These are phyloP conservation scores for Naematelia aurantialba DNA, from an alignment of 768 basidiomycete genomes.

Conservation along the genomic window DNA sequence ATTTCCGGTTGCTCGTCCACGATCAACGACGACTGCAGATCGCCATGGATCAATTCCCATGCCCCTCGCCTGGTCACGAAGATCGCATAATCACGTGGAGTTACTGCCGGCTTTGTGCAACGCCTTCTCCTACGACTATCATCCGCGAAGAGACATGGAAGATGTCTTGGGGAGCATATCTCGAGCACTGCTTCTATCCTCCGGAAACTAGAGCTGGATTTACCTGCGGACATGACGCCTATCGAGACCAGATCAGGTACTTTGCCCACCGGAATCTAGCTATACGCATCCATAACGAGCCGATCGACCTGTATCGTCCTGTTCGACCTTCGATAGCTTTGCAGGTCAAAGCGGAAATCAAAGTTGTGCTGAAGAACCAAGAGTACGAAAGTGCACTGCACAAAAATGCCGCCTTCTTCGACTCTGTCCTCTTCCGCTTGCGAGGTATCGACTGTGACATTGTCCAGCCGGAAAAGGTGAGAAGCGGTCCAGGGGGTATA, in stretches of 20 bases:
- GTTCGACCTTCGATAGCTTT: slow-evolving; percentile 84
- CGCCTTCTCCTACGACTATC: slow-evolving; percentile 79
- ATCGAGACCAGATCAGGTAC: slow-evolving; percentile 85
- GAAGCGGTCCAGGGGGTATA: slow-evolving; percentile 1
- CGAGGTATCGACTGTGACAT: slow-evolving; percentile 45
- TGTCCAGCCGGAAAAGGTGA: slow-evolving; percentile 44
- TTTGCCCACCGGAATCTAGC: slow-evolving; percentile 63
- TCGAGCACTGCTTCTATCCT: slow-evolving; percentile 93
- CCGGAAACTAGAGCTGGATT: slow-evolving; percentile 78
- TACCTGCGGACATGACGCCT: slow-evolving; percentile 90
- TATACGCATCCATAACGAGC: slow-evolving; percentile 75
- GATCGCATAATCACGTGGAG: slow-evolving; percentile 89
- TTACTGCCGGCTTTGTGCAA: slow-evolving; percentile 64
- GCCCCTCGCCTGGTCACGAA: slow-evolving; percentile 45
- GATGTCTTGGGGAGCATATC: slow-evolving; percentile 92
- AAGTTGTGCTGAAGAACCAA: slow-evolving; percentile 83
- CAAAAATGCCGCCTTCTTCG: slow-evolving; percentile 60
- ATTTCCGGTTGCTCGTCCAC: slow-evolving; percentile 88
- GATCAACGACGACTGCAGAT: slow-evolving; percentile 76
- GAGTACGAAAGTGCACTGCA: slow-evolving; percentile 75
- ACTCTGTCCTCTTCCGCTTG: slow-evolving; percentile 52
- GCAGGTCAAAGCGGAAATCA: slow-evolving; percentile 77
- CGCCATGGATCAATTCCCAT: slow-evolving; percentile 70
- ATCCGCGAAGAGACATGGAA: slow-evolving; percentile 88
- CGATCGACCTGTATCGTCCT: slow-evolving; percentile 76